Evolutionary conservation across 192 early-diverging fungal species (phyloP).

Genomic region (Umbelopsis vinacea): DNA sequence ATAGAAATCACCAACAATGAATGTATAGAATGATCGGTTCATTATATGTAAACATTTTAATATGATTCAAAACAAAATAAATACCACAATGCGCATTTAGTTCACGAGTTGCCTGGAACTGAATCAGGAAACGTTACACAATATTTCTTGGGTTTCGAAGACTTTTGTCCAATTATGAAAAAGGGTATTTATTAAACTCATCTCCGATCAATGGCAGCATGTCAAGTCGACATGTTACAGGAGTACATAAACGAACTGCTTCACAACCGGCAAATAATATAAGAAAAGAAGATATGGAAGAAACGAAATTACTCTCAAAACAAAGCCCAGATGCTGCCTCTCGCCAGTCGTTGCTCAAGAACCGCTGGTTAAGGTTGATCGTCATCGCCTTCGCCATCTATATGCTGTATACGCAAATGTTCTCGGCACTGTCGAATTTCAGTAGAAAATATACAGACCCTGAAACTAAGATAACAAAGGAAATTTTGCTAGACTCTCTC

Average conservation of each 20-base stretch:
- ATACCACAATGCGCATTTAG: neutral
- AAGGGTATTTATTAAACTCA: neutral
- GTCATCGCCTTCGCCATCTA: neutral
- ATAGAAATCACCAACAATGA: too few species aligned
- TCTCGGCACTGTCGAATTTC: neutral
- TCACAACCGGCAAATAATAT: neutral
- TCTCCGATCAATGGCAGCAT: slow-evolving; percentile 13
- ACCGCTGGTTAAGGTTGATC: neutral
- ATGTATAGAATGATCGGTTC: too few species aligned
- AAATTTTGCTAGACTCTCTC: neutral
- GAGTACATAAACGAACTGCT: slow-evolving; percentile 12
- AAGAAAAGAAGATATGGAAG: neutral
- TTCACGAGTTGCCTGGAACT: neutral
- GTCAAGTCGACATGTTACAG: slow-evolving; percentile 17
- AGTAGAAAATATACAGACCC: neutral
- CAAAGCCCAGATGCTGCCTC: neutral
- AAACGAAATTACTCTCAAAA: neutral
- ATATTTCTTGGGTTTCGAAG: neutral
- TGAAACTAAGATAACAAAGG: neutral
- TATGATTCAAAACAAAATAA: too few species aligned
- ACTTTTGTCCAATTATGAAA: neutral
- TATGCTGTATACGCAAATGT: neutral
- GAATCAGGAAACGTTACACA: slow-evolving; percentile 10
- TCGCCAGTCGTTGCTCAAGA: neutral
- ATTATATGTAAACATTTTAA: too few species aligned